Evolutionary conservation across 78 protist species (phyloP), one percentile per base, ranked within the genome.

Genomic region (Capsaspora owczarzaki): DNA sequence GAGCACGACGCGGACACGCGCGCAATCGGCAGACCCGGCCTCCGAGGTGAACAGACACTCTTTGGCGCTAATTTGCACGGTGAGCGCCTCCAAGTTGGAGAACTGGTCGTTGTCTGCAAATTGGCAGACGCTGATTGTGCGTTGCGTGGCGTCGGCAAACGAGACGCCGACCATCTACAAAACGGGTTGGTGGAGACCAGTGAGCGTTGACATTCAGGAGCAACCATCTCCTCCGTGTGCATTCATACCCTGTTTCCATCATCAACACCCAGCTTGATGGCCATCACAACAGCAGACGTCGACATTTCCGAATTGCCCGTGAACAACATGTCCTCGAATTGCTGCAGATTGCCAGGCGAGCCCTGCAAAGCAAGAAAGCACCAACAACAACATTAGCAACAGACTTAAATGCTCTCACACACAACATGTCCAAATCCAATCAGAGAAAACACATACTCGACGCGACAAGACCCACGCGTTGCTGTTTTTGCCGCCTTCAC

Each of bases 81-180:
- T 25, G 12, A 71, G 56, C 8, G 72, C 69, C 66, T 87, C 88
- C 27, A 88, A 49, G 53, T 78, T 84, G 33, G 84, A 44, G 14
- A 89, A 84, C 46, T 81, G 88, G 43, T 85, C 92, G 78, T 68
- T 82, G 76, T 88, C 93, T 41, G 14, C 37, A 33, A 88, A 69
- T 72, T 89, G 88, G 41, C 78, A 41, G 5, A 81, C 56, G 10
- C 81, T 42, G 4, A 89, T 2, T 35, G 23, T 0, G 43, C 63
- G 61, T 16, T 0, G 29, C 10, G 81, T 74, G 5, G 56, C 22
- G 44, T 87, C 86, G 29, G 49, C 69, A 69, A 22, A 69, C 1
- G 85, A 74, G 10, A 81, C 79, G 16, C 89, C 89, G 12, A 86
- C 46, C 51, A 44, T 12, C 77, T 80, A 44, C 29, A 6, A 0